Conservation (phyloP, 176 grass and related monocot genomes). For the Phoenix roebelenii region DNA sequence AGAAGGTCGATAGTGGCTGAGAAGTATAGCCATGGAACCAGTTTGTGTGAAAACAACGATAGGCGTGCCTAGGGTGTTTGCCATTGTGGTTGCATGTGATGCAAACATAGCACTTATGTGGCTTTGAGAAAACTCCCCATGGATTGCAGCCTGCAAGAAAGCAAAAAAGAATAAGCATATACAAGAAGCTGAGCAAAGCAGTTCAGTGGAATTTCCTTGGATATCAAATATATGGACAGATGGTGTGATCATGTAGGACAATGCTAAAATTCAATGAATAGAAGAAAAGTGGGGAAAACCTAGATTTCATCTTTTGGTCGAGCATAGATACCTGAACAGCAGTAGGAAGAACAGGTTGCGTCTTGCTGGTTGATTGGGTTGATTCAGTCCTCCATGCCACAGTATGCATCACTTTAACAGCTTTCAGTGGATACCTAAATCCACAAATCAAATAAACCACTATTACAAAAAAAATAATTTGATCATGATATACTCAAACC, state of each 20-base stretch:
- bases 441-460: constrained; percentile 11
- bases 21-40: constrained; percentile 83
- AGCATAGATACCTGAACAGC: constrained; percentile 33
- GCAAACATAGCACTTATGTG: constrained; percentile 87
- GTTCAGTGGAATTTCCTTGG: no score
- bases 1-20: constrained; percentile 83
- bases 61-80: constrained; percentile 63
- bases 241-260: no score
- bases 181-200: no score
- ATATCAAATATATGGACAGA: no score
- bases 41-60: constrained; percentile 97
- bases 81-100: constrained; percentile 88
- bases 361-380: constrained; percentile 41
- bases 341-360: constrained; percentile 31
- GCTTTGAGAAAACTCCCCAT: constrained; percentile 43
- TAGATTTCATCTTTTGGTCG: no score
- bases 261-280: no score
- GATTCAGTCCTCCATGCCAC: constrained; percentile 91
- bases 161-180: neutral
- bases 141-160: constrained; percentile 36
- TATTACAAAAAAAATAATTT: no score
- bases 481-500: no score
- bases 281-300: no score
- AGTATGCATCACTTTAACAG: constrained; percentile 93
- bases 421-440: constrained; percentile 84